These are phyloP conservation scores for Millerago galiae DNA, from an alignment of 805 yeast species.

Conservation along the genomic window DNA sequence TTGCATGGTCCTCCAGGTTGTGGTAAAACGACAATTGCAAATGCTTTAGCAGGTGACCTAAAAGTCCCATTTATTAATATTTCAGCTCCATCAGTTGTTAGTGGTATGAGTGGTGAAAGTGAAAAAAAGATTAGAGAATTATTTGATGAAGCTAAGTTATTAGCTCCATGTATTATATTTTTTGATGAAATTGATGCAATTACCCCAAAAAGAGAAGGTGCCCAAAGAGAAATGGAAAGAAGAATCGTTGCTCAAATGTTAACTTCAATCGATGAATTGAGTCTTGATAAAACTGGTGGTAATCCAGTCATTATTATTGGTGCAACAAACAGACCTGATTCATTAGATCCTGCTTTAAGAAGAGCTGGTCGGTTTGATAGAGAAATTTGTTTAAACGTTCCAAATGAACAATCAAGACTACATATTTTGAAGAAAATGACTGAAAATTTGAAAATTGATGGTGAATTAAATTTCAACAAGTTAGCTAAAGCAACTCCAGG, in stretches of 20 bases:
- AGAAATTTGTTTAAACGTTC: conserved; percentile 92
- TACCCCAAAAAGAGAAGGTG: conserved; percentile 97
- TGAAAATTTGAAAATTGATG: conserved; percentile 54
- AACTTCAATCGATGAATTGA: conserved; percentile 89
- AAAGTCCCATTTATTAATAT: conserved; percentile 88
- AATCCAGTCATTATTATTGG: conserved; percentile 92
- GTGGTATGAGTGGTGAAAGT: conserved; percentile 99
- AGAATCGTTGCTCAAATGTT: conserved; percentile 93
- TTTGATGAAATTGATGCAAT: conserved; percentile 98
- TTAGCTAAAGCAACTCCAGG: conserved; percentile 95
- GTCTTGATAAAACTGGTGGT: conserved; percentile 83
- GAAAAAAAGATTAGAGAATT: conserved; percentile 91
- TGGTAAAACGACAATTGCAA: conserved; percentile 95
- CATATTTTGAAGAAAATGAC: conserved; percentile 76
- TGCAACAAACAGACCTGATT: conserved; percentile 95
- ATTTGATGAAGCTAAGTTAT: conserved; percentile 81
- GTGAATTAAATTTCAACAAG: conserved; percentile 59
- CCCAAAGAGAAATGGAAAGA: conserved; percentile 96
- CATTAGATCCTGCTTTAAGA: conserved; percentile 88
- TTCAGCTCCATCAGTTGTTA: conserved; percentile 93
- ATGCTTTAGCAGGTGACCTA: conserved; percentile 91
- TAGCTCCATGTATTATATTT: conserved; percentile 91
- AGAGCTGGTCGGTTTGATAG: conserved; percentile 96
- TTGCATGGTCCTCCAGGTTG: conserved; percentile 99
- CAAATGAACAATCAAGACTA: conserved; percentile 75